Evolutionary conservation across 768 basidiomycete genomes (phyloP).

Genomic region (Tricholoma bakamatsutake): DNA sequence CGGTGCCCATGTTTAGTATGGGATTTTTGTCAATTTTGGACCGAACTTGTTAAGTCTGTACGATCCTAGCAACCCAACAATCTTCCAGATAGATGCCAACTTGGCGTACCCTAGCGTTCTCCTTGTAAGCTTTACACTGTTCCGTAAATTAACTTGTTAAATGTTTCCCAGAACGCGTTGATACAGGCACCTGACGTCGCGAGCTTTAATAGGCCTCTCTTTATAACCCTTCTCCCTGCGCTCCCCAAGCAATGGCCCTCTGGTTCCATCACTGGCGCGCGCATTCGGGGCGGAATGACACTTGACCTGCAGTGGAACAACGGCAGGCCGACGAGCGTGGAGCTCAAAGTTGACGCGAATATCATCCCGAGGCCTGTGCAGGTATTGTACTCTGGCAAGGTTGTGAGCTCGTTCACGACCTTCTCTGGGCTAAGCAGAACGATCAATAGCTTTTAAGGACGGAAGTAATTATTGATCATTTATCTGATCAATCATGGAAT

Average conservation of each 20-base stretch:
- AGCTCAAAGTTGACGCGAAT: slow-evolving; percentile 9
- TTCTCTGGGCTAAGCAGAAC: slow-evolving; percentile 4
- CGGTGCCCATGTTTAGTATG: slow-evolving; percentile 38
- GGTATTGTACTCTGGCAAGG: slow-evolving; percentile 13
- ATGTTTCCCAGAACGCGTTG: slow-evolving; percentile 41
- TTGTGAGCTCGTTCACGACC: slow-evolving; percentile 7
- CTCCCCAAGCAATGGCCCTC: slow-evolving; percentile 56
- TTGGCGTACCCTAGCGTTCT: slow-evolving; percentile 62
- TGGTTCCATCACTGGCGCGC: slow-evolving; percentile 58
- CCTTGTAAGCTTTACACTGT: slow-evolving; percentile 36
- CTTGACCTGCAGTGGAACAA: slow-evolving; percentile 47
- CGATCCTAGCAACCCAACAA: slow-evolving; percentile 37
- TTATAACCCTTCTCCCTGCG: slow-evolving; percentile 58
- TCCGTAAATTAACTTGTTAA: not conserved
- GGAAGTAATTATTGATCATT: not conserved
- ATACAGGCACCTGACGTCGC: slow-evolving; percentile 68
- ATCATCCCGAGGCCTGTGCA: slow-evolving; percentile 13
- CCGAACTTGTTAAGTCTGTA: slow-evolving; percentile 64
- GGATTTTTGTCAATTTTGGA: slow-evolving; percentile 55
- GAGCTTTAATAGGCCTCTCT: slow-evolving; percentile 40
- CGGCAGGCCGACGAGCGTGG: slow-evolving; percentile 10
- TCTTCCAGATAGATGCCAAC: slow-evolving; percentile 81
- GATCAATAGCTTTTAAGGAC: not conserved
- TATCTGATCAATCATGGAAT: no score
- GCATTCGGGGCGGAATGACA: slow-evolving; percentile 57